Base-by-base conservation (phyloP, 768 basidiomycete genomes). In the Calocera viscosa region DNA sequence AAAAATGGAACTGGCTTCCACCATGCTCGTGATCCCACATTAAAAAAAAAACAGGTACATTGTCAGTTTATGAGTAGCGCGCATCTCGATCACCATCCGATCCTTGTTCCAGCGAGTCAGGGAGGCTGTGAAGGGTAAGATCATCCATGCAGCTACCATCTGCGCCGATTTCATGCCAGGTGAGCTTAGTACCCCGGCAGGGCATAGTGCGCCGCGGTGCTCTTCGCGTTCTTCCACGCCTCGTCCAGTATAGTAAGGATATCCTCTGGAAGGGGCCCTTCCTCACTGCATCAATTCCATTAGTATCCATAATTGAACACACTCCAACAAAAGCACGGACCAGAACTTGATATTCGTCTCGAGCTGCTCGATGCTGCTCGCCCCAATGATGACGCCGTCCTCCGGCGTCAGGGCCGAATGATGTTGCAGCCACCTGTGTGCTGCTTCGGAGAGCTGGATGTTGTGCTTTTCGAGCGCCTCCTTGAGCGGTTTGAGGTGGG, bases 341-440 rank as follows among this genome's bases (percentile, higher is more conserved):
- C 53, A 60, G 26, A 5, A 60, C 53, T 30, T 60, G 53, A 60
- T 76, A 67, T 83, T 82, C 68, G 78, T 75, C 69, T 79, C 72
- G 64, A 83, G 68, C 69, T 83, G 82, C 1, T 70, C 74, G 2
- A 73, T 75, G n/a, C 78, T 80, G 69, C 78, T 80, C 5, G 82
- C 80, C 1, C 82, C 83, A 3, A 83, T 70, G 65, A 83, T 81
- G 17, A 83, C 72, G 1, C 82, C 83, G 66, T 83, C 82, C 28
- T 69, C 63, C 0, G 74, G 74, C 32, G 70, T 78, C 60, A 86
- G 71, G 1, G 76, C 67, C 5, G 82, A 82, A 68, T 86, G 85
- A 67, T 86, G 80, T 64, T 84, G 81, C 64, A 81, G 76, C 85
- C 85, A 87, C n/a, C 85, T 78, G 49, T 85, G 74, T 0, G 85